Evolutionary conservation across 2,329 filamentous ascomycete species (phyloP).

Genomic region (Cercospora zeina): DNA sequence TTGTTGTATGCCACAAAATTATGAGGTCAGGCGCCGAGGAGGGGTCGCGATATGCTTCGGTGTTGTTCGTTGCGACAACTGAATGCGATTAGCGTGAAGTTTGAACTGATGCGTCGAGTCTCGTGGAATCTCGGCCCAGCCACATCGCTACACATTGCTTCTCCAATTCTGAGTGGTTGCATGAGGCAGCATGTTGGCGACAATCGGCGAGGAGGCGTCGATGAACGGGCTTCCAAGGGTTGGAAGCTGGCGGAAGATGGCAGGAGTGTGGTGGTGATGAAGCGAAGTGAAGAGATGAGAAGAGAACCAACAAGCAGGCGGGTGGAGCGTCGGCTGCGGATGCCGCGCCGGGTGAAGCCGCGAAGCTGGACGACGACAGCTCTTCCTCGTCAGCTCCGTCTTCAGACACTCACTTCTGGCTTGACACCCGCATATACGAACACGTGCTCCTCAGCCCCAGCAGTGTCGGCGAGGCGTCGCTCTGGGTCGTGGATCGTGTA

Average conservation of each 20-base stretch:
- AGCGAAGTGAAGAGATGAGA: background rate
- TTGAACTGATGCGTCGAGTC: background rate
- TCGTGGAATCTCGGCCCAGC: background rate
- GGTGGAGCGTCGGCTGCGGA: background rate
- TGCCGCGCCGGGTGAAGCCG: background rate
- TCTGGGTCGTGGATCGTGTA: too few species aligned
- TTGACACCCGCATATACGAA: background rate
- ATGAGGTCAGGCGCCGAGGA: background rate
- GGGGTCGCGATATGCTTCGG: background rate
- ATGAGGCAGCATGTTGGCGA: background rate
- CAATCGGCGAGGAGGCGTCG: background rate
- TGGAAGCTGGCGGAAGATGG: too few species aligned
- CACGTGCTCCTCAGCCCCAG: background rate
- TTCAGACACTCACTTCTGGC: background rate
- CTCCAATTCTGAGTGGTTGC: background rate
- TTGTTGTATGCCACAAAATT: background rate
- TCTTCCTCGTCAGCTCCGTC: background rate
- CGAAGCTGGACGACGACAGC: background rate
- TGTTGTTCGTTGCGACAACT: background rate
- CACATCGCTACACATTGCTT: slow-evolving; percentile 2
- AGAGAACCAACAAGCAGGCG: background rate
- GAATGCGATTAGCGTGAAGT: slow-evolving; percentile 4
- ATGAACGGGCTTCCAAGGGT: too few species aligned
- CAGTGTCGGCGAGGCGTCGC: background rate
- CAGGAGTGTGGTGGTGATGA: background rate